Conservation (phyloP, 306 rosid species). For the Calophaca sinica region DNA sequence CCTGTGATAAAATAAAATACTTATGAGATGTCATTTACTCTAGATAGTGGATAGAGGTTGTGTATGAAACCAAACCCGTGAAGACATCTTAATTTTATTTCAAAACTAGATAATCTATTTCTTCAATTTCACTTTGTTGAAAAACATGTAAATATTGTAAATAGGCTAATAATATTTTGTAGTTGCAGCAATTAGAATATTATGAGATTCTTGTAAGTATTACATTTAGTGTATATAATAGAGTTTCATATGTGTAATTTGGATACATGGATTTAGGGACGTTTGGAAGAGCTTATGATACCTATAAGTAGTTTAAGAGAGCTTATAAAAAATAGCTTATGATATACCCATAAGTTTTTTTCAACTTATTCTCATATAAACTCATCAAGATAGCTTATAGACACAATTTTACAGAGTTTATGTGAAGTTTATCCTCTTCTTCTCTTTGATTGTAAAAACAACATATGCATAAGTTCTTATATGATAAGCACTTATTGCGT, state of each 20-base stretch:
- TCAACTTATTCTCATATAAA: no score
- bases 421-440: no score
- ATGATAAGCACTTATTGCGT: no score
- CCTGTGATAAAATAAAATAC: constrained; percentile 55
- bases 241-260: not conserved
- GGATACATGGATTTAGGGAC: not conserved
- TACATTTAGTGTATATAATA: constrained; percentile 4
- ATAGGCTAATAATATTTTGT: constrained; percentile 4
- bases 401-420: no score
- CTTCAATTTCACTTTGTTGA: constrained; percentile 10
- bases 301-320: no score
- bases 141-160: not conserved
- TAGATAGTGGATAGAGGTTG: constrained; percentile 4
- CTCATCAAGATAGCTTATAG: no score
- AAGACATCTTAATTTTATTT: constrained; percentile 6
- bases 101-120: constrained; percentile 5
- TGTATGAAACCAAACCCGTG: constrained; percentile 32
- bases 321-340: no score
- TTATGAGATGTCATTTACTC: constrained; percentile 3
- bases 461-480: no score
- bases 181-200: not conserved
- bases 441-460: no score
- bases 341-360: no score
- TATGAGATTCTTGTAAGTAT: not conserved
- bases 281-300: no score